Evolutionary conservation across 352 stramenopile genomes (phyloP), one percentile per base, ranked within the genome.

Genomic region (Blastocystis sp.): DNA sequence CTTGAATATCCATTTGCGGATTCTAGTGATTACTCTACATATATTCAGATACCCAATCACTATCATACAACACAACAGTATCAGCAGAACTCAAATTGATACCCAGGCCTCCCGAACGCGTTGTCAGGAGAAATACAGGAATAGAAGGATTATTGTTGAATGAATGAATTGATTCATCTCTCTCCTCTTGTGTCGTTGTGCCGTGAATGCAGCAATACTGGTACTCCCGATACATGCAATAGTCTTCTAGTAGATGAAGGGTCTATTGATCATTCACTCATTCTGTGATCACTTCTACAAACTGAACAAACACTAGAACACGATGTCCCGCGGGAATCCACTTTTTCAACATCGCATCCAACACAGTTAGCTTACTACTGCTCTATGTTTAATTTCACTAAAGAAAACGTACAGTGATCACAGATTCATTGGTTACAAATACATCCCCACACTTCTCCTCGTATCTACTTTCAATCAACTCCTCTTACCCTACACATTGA

Each of bases 1-100:
- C 95, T 66, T 97, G 95, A 4, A 94, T 94, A 81, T 97, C 95
- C 93, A 96, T 96, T 13, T 95, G 94, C n/a, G 97, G 97, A 91
- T 99, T 99, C 64, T 76, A 76, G 1, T 9, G 27, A 15, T 76
- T 22, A 76, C 5, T 48, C 0, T 7, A 15, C 1, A 2, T 3
- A 24, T 24, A 3, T 22, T 22, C 22, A n/a, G 11, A 15, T 51
- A 76, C 64, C 96, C 97, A 99, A 90, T 99, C 97, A 89, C 94
- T 98, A 90, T 99, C 97, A 89, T 98, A 99, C 91, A 99, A 98
- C 57, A 99, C 97, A 6, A 99, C 96, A 4, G 96, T 99, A 90
- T 99, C 97, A 35, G 97, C 97, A 27, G 96, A 96, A 40, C 95
- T 96, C 33, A 99, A 93, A 91, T 99, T 99, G 27, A 99, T 90